Percentiles rank a stretch among this genome's conserved stretches.
Evolutionary conservation across 2,329 filamentous ascomycete genomes (phyloP).

Genomic region (Aureobasidium zeae): DNA sequence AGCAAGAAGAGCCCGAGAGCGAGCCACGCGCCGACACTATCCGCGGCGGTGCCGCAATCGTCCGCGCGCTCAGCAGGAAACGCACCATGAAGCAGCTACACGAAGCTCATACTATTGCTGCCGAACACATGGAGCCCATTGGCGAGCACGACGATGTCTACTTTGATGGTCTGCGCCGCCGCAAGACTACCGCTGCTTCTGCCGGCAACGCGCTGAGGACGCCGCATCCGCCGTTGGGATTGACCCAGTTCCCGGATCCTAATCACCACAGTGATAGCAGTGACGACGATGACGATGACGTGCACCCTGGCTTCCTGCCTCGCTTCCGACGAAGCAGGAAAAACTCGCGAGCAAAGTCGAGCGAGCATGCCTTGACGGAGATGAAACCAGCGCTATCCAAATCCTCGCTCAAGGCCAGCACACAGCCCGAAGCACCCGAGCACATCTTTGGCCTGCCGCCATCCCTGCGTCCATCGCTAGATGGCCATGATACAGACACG

Average conservation of each 20-base stretch:
- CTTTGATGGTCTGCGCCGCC: constrained; percentile 81
- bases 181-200: constrained; percentile 49
- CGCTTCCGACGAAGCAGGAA: constrained; percentile 13
- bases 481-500: constrained; percentile 42
- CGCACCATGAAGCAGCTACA: constrained; percentile 70
- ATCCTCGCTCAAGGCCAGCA: not conserved
- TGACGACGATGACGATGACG: constrained; percentile 24
- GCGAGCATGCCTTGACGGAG: constrained; percentile 19
- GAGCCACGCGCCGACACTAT: constrained; percentile 96
- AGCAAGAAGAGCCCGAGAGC: constrained; percentile 90
- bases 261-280: constrained; percentile 40
- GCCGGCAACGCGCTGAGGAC: constrained; percentile 39
- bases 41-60: constrained; percentile 77
- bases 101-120: constrained; percentile 67
- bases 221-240: constrained; percentile 70
- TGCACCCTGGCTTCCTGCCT: constrained; percentile 40
- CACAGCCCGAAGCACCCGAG: constrained; percentile 25
- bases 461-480: constrained; percentile 39
- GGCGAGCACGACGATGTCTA: constrained; percentile 73
- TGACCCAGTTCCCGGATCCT: constrained; percentile 71
- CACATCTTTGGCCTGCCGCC: constrained; percentile 44
- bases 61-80: constrained; percentile 68
- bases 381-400: constrained; percentile 18
- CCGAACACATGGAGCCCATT: constrained; percentile 73
- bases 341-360: constrained; percentile 28